Conservation (phyloP, 1,284 basidiomycete species). For the Trichosporon asahii region DNA sequence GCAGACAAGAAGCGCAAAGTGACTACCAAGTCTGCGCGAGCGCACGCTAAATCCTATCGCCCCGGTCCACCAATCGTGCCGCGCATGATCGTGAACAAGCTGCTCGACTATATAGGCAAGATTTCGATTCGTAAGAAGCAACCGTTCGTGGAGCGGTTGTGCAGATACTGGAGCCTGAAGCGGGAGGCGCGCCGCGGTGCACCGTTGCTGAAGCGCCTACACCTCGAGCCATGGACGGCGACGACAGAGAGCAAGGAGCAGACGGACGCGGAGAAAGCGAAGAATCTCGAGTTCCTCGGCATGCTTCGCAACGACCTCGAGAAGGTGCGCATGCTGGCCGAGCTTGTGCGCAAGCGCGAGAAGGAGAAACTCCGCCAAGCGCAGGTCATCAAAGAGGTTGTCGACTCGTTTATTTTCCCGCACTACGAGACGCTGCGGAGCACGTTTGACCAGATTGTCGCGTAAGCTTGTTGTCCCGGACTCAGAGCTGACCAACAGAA, state of each 20-base stretch:
- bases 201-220: conserved; percentile 85
- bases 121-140: conserved; percentile 71
- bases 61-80: conserved; percentile 58
- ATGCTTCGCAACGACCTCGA: conserved; percentile 75
- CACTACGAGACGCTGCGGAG: conserved; percentile 62
- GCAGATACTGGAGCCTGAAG: conserved; percentile 96
- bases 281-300: conserved; percentile 79
- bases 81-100: conserved; percentile 59
- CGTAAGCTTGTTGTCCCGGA: conserved; percentile 56
- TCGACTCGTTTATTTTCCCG: conserved; percentile 66
- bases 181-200: conserved; percentile 88
- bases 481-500: conserved; percentile 54
- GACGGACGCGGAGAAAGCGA: conserved; percentile 75
- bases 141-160: conserved; percentile 73
- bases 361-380: conserved; percentile 72
- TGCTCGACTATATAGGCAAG: conserved; percentile 72
- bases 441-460: conserved; percentile 67
- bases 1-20: conserved; percentile 21
- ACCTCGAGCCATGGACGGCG: conserved; percentile 97
- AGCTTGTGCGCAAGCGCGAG: conserved; percentile 76
- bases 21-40: conserved; percentile 55
- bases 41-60: conserved; percentile 57
- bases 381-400: conserved; percentile 65
- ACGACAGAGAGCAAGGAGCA: conserved; percentile 63
- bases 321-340: conserved; percentile 66